Percentiles rank a stretch among this genome's conserved stretches.
These are phyloP conservation scores for Ilex asprella DNA, from an alignment of 257 asterid genomes.

Conservation along the genomic window DNA sequence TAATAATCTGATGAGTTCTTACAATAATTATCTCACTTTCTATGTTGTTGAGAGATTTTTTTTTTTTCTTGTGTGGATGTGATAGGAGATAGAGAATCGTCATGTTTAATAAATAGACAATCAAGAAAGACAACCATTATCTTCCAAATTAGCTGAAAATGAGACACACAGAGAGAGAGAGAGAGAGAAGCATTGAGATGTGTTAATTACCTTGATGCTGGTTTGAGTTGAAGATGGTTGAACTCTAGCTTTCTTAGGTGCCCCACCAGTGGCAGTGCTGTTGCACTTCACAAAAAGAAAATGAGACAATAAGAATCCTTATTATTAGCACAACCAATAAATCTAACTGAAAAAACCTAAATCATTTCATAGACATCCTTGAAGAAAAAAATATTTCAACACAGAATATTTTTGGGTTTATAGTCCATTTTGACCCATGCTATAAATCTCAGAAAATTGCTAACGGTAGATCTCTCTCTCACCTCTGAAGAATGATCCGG, in stretches of 20 bases:
- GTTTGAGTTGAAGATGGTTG: conserved; percentile 56
- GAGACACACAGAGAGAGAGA: neutral
- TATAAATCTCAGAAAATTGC: too few relatives aligned
- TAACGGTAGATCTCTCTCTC: neutral
- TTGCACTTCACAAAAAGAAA: conserved; percentile 37
- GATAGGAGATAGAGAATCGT: conserved; percentile 39
- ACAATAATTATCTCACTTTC: conserved; percentile 3
- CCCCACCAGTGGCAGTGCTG: conserved; percentile 52
- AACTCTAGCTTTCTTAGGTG: conserved; percentile 61
- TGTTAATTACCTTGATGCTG: conserved; percentile 53
- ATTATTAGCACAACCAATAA: neutral
- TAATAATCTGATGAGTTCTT: conserved; percentile 1
- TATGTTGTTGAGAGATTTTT: neutral
- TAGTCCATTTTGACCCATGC: too few relatives aligned
- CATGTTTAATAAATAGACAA: conserved; percentile 33
- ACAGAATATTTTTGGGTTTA: too few relatives aligned
- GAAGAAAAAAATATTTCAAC: too few relatives aligned
- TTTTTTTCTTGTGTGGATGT: conserved; percentile 42
- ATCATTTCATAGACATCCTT: too few relatives aligned
- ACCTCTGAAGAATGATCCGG: conserved; percentile 59
- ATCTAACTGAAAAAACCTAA: neutral
- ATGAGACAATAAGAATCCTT: neutral
- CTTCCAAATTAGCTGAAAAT: conserved; percentile 33
- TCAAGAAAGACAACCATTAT: conserved; percentile 51
- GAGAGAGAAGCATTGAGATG: neutral